phyloP scores from a whole-genome alignment of 495 filamentous ascomycete species.

The Podospora tetraspora region DNA sequence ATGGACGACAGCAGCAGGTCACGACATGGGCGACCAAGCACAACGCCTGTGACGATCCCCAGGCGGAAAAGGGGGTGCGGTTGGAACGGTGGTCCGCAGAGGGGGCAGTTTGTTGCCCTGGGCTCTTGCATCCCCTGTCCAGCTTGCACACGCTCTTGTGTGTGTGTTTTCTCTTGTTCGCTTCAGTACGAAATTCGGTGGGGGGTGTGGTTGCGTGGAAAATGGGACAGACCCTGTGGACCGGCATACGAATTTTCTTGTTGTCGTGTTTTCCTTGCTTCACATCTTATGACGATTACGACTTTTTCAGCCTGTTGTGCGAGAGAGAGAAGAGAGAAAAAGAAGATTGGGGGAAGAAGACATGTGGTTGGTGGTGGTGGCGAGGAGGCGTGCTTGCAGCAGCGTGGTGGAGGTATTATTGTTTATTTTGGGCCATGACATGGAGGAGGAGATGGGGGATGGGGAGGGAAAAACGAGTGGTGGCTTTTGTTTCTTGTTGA shows the following conservation, averaged over 20 bases:
- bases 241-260: not conserved
- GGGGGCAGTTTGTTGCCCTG: too few species aligned
- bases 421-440: not conserved
- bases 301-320: not conserved
- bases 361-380: not conserved
- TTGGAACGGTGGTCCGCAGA: not conserved
- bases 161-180: not conserved
- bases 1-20: too few species aligned
- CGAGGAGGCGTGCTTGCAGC: not conserved
- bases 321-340: not conserved
- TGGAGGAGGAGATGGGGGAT: not conserved
- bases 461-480: not conserved
- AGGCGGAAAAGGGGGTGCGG: constrained; percentile 6
- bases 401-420: not conserved
- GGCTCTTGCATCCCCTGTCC: too few species aligned
- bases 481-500: not conserved
- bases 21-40: constrained; percentile 5
- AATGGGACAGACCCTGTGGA: not conserved
- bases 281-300: not conserved
- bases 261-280: not conserved
- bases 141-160: too few species aligned
- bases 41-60: constrained; percentile 19
- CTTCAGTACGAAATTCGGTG: not conserved
- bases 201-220: not conserved
- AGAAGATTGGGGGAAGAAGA: not conserved